Percentiles rank a stretch among this genome's conserved stretches.
phyloP scores from a whole-genome alignment of 164 flowering plant genomes.

The Annona cherimola region DNA sequence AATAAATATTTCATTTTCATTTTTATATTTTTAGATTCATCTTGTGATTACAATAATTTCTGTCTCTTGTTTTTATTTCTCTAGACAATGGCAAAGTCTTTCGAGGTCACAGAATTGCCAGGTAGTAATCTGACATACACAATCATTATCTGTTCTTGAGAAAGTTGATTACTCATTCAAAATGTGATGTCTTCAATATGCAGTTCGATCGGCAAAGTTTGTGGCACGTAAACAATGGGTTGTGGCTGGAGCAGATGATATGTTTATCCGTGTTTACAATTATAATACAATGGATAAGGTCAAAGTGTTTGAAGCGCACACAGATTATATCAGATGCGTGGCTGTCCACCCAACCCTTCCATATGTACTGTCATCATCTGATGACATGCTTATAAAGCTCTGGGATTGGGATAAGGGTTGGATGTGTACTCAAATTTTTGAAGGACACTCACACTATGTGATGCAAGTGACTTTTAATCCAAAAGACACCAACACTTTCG shows the following conservation, averaged over 20 bases:
- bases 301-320: conserved; percentile 90
- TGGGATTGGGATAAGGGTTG: conserved; percentile 99
- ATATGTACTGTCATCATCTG: conserved; percentile 85
- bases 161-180: conserved; percentile 3
- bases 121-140: conserved; percentile 33
- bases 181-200: conserved; percentile 10
- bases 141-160: not conserved
- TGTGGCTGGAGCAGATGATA: conserved; percentile 97
- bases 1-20: not conserved
- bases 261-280: conserved; percentile 92
- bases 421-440: conserved; percentile 83
- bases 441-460: conserved; percentile 96
- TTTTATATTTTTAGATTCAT: not conserved
- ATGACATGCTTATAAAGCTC: conserved; percentile 91
- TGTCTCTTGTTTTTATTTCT: conserved; percentile 13
- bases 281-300: conserved; percentile 94
- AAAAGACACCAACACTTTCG: conserved; percentile 91
- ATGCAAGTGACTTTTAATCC: conserved; percentile 98
- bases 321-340: conserved; percentile 84
- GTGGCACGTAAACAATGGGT: conserved; percentile 92
- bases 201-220: conserved; percentile 94
- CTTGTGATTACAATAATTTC: not conserved
- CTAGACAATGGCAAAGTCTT: conserved; percentile 88
- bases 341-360: conserved; percentile 92
- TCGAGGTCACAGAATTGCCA: conserved; percentile 93